Evolutionary conservation across 2,329 filamentous ascomycete species (phyloP), one percentile per base, ranked within the genome.

Genomic region (Elsinoe fawcettii): DNA sequence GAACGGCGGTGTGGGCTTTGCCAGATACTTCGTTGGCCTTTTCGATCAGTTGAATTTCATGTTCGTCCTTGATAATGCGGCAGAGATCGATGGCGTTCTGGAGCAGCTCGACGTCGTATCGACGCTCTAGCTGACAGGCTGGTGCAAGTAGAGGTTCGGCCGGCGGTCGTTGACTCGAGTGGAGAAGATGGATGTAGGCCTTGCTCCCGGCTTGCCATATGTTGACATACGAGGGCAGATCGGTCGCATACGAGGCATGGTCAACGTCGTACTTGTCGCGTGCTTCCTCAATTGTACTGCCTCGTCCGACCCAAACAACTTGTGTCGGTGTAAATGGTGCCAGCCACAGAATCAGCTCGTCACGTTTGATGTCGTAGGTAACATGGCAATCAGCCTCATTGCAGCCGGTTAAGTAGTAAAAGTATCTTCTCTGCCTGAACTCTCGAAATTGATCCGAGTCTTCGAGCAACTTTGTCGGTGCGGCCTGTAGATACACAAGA

Each of bases 371-470:
- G 62, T 96, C 86, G 75, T 96, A 96, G 57, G 86, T 81, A 60
- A 90, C 81, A 69, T 85, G 84, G 66, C 87, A 87, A 71, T 96
- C 90, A 59, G 91, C 81, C 32, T 95, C 79, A 61, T 85, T 80
- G 67, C 84, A 95, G 64, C 93, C 93, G 18, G 89, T 92, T 47
- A 97, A 78, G 73, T 99, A 99, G 80, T 88, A 96, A 76, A 99
- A 99, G 71, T 84, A 88, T 57, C 93, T 86, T 61, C 66, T 74
- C 65, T 85, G 82, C 12, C 81, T 75, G 63, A 84, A 84, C 5
- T 74, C 72, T 18, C 73, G 73, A 57, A 73, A 70, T 71, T 81
- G 77, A 60, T 85, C 82, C 25, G 80, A 83, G 63, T 85, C 82
- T 59, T 81, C 78, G 61, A 76, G 75, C 55, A 75, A 73, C 43